These are phyloP conservation scores for Globisporangium spiculum DNA, from an alignment of 352 stramenopile genomes.

Conservation along the genomic window DNA sequence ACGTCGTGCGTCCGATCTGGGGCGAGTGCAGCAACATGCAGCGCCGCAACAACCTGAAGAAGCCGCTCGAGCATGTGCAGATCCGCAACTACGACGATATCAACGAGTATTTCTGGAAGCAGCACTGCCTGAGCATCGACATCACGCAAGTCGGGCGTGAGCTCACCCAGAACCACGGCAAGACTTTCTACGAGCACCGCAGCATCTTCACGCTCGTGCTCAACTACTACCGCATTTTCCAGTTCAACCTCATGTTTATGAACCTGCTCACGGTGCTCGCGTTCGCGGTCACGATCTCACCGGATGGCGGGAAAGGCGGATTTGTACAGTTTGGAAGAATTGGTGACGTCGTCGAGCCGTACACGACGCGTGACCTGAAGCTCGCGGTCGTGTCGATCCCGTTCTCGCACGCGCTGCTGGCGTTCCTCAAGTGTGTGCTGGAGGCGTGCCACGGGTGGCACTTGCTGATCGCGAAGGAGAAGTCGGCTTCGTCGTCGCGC, in stretches of 20 bases:
- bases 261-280: constrained; percentile 46
- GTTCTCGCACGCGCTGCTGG: constrained; percentile 44
- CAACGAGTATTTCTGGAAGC: constrained; percentile 83
- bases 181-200: constrained; percentile 80
- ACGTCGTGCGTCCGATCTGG: constrained; percentile 68
- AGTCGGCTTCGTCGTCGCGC: constrained; percentile 43
- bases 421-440: constrained; percentile 58
- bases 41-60: constrained; percentile 51
- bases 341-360: constrained; percentile 56
- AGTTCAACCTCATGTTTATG: constrained; percentile 81
- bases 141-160: constrained; percentile 44
- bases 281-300: constrained; percentile 57
- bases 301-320: constrained; percentile 48
- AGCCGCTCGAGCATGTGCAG: constrained; percentile 68
- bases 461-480: constrained; percentile 46
- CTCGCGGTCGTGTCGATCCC: constrained; percentile 49
- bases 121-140: constrained; percentile 54
- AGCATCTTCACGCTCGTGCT: constrained; percentile 66
- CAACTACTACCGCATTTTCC: constrained; percentile 83
- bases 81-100: constrained; percentile 83
- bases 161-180: constrained; percentile 57
- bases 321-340: constrained; percentile 55
- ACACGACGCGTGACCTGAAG: constrained; percentile 49
- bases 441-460: constrained; percentile 70
- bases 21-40: constrained; percentile 74